Evolutionary conservation across 2,329 filamentous ascomycete species (phyloP), one percentile per base, ranked within the genome.

Genomic region (Colletotrichum plurivorum): DNA sequence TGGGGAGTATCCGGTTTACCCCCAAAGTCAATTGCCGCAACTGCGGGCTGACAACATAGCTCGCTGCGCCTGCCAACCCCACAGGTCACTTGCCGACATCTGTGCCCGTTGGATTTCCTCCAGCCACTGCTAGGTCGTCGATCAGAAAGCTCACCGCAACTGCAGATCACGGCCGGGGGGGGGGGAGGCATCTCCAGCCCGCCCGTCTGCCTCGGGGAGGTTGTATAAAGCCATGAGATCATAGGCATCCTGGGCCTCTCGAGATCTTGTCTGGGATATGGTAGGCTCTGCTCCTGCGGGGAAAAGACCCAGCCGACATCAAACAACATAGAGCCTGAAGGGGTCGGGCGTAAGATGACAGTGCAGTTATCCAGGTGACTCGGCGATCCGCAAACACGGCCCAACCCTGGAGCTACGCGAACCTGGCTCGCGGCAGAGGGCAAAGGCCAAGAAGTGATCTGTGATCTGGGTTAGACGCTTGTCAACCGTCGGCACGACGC

Each of bases 1-100:
- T 43, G 41, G 51, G 25, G 41, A 43, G 41, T 13, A 43, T 15
- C 41, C 41, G 16, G 16, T 1, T 15, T 43, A n/a, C 10, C 41
- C 15, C 25, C 22, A 43, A 69, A 69, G 54, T 58, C 66, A 66
- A 66, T 66, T 69, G 15, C 55, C 18, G 62, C 18, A 41, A 18
- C 18, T 25, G 45, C 51, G 31, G 25, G 41, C 25, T 56, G 39
- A 25, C 31, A 25, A 10, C n/a, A 27, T 41, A 13, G 53, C 49
- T 18, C 20, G 22, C 13, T 57, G 48, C 46, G 54, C 22, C 54
- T 57, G 54, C 46, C 20, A 43, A 27, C 43, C 25, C 31, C 39
- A 31, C 25, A 53, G 41, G 20, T 41, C 54, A 55, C 22, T 52
- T 41, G 61, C 20, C 46, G 25, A 20, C 25, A 20, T 48, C 27